Evolutionary conservation across 2,329 filamentous ascomycete species (phyloP), one percentile per base, ranked within the genome.

Genomic region (Xylariaceae sp.): DNA sequence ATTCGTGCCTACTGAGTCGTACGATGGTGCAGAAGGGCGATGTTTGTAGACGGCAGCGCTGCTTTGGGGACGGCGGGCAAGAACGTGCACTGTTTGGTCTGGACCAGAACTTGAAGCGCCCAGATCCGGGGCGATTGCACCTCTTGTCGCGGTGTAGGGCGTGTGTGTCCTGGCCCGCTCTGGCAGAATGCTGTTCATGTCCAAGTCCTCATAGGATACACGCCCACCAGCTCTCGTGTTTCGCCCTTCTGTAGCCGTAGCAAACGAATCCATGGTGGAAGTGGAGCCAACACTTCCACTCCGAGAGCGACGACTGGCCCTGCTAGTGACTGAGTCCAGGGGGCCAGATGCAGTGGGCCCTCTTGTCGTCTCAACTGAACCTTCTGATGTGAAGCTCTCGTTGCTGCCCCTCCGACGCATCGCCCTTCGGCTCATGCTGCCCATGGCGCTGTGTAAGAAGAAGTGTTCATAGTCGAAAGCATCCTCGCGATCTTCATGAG

Each of bases 401-500:
- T 64, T 67, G 57, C 81, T 82, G 6, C 62, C 67, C 48, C 74
- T 68, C 36, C 71, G 66, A 5, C 63, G 65, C 50, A 77, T 68
- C n/a, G 73, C 70, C 52, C 74, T 72, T 50, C 77, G 73, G 57
- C 79, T 83, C 62, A 90, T 85, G 2, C 80, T 90, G 6, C 90
- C 90, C 79, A 96, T 85, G 11, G 90, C 90, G 58, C 89, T 95
- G 67, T 96, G 90, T 12, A 96, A 76, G 67, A 96, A 96, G 71
- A 96, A 96, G 65, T 95, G 86, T 67, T 96, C 89, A 55, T 97
- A 97, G 66, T 97, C 92, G 62, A 97, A 97, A 1, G 91, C 91
- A 67, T 97, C 92, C 58, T 91, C 85, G 17, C 92, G 87, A 66
- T 96, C 90, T 70, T 97, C 92, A 62, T 97, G 92, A 0, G 90